A percentile compares a stretch with the other conserved stretches of the same genome.
phyloP scores from a whole-genome alignment of 2,329 filamentous ascomycete genomes.

The Mycosphaerella arachidis region DNA sequence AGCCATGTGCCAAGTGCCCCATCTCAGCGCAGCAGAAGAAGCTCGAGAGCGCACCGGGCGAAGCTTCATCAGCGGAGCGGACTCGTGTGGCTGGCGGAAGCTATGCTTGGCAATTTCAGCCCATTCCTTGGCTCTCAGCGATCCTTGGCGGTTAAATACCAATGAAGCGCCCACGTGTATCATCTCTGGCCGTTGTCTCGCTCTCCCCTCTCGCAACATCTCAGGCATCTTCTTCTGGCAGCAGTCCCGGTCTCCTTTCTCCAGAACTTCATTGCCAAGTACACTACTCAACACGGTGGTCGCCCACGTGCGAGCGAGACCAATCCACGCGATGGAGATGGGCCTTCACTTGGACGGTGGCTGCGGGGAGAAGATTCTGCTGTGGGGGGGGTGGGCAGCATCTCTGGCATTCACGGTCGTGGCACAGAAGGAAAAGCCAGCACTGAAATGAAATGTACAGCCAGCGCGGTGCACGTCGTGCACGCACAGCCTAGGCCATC shows the following conservation, averaged over 20 bases:
- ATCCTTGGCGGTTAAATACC: background rate
- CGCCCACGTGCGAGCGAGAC: background rate
- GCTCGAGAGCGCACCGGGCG: background rate
- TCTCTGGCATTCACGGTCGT: no score
- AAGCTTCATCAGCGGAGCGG: background rate
- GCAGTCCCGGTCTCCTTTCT: background rate
- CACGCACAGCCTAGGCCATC: no score
- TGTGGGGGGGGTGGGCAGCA: no score
- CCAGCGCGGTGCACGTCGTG: no score
- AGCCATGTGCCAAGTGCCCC: background rate
- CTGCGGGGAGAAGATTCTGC: no score
- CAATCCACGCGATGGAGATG: no score
- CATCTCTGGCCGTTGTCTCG: background rate
- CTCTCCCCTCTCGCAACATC: background rate
- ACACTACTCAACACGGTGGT: background rate
- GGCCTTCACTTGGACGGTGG: no score
- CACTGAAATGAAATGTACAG: no score
- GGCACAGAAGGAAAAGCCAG: no score
- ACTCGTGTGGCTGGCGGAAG: background rate
- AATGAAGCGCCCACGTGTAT: background rate
- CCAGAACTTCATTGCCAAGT: background rate
- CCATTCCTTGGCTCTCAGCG: background rate
- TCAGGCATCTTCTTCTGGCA: background rate
- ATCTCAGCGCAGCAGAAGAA: background rate
- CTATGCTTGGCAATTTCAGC: background rate